phyloP scores from a whole-genome alignment of 495 filamentous ascomycete species.

The Cairneyella variabilis region DNA sequence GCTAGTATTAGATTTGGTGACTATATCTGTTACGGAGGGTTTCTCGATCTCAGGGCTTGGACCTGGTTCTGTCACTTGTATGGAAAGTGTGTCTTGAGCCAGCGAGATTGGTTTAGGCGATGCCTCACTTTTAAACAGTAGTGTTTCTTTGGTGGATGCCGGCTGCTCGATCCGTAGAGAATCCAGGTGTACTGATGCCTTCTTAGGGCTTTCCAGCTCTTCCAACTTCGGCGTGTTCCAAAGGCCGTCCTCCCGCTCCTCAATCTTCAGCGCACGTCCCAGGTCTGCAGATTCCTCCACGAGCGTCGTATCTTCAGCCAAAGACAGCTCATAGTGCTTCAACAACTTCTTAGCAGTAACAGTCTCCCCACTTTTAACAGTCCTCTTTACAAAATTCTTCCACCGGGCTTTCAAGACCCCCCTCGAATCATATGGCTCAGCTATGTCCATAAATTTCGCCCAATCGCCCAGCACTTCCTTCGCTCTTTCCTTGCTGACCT shows the following conservation, averaged over 20 bases:
- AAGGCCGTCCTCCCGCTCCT: background rate
- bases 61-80: background rate
- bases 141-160: background rate
- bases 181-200: background rate
- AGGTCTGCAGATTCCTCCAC: constrained; percentile 1
- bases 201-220: background rate
- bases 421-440: constrained; percentile 6
- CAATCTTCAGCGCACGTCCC: background rate
- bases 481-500: constrained; percentile 8
- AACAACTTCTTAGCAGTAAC: constrained; percentile 14
- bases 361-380: background rate
- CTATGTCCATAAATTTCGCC: constrained; percentile 14
- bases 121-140: background rate
- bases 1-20: no score
- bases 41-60: constrained; percentile 1
- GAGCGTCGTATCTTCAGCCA: constrained; percentile 7
- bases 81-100: background rate
- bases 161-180: constrained; percentile 5
- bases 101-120: background rate
- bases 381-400: constrained; percentile 1
- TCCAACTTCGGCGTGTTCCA: background rate
- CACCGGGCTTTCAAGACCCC: constrained; percentile 1
- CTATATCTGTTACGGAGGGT: no score
- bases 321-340: constrained; percentile 8
- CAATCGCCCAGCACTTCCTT: constrained; percentile 9